Conservation (phyloP, 169 alveolate species). For the Neospora caninum region DNA sequence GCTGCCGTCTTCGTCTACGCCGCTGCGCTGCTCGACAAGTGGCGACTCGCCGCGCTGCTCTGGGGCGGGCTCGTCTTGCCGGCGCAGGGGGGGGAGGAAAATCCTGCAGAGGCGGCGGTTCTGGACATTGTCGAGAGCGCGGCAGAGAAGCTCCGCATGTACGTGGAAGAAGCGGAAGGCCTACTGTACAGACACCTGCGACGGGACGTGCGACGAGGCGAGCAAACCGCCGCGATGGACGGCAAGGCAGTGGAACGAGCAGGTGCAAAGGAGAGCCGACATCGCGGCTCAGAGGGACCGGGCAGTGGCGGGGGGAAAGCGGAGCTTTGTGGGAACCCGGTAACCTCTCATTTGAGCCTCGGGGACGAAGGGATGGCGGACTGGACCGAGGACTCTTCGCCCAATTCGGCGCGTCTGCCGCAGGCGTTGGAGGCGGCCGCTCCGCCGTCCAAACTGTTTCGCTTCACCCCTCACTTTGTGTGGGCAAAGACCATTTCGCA, state of each 20-base stretch:
- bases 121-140: slow-evolving; percentile 17
- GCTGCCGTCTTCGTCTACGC: background rate
- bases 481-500: slow-evolving; percentile 30
- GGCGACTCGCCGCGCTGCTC: background rate
- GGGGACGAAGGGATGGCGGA: too few relatives aligned
- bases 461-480: slow-evolving; percentile 38
- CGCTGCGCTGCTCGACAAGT: slow-evolving; percentile 32
- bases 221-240: too few relatives aligned
- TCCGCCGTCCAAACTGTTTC: slow-evolving; percentile 12
- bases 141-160: background rate
- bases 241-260: too few relatives aligned
- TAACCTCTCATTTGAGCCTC: too few relatives aligned
- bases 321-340: too few relatives aligned
- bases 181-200: background rate
- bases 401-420: background rate
- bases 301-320: too few relatives aligned
- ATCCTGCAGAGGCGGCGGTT: slow-evolving; percentile 1
- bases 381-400: too few relatives aligned
- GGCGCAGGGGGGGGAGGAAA: background rate
- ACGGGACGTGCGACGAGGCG: background rate
- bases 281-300: too few relatives aligned
- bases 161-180: slow-evolving; percentile 7
- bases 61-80: slow-evolving; percentile 20
- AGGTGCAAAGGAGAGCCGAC: too few relatives aligned
- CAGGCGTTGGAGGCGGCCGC: background rate